A percentile compares a stretch with the other conserved stretches of the same genome.
Evolutionary conservation across 192 early-diverging fungal genomes (phyloP).

Genomic region (Linnemannia elongata): DNA sequence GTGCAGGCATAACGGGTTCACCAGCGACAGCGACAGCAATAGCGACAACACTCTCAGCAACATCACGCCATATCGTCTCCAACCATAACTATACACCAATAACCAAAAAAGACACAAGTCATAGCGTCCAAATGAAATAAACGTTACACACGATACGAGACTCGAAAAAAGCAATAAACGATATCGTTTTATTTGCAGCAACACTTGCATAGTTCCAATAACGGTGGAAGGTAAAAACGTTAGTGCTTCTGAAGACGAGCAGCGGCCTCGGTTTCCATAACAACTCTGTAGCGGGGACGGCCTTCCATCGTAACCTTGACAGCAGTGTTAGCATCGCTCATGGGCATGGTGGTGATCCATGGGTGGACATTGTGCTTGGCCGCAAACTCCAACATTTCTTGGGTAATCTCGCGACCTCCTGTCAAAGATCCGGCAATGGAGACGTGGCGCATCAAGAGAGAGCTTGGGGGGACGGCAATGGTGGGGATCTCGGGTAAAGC

Average conservation of each 20-base stretch:
- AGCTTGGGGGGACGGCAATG: constrained; percentile 9
- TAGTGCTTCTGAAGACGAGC: constrained; percentile 10
- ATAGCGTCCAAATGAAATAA: too few relatives aligned
- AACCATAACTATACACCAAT: too few relatives aligned
- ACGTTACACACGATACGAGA: too few relatives aligned
- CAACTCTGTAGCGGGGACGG: constrained; percentile 78
- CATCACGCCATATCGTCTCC: too few relatives aligned
- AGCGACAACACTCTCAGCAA: too few relatives aligned
- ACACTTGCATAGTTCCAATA: too few relatives aligned
- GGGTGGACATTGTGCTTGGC: constrained; percentile 72
- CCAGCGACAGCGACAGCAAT: too few relatives aligned
- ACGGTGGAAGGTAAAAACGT: neutral
- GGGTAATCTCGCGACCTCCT: constrained; percentile 67
- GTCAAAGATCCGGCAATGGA: constrained; percentile 76
- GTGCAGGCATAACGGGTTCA: too few relatives aligned
- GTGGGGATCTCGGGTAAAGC: constrained; percentile 71
- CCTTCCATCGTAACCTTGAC: constrained; percentile 70
- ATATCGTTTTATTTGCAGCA: too few relatives aligned
- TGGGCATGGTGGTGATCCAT: constrained; percentile 72
- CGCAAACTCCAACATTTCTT: constrained; percentile 79
- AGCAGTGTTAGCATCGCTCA: constrained; percentile 74
- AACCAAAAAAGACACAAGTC: too few relatives aligned
- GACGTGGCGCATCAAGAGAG: constrained; percentile 64
- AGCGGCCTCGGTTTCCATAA: constrained; percentile 72
- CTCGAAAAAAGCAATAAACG: too few relatives aligned